Evolutionary conservation across 1,284 basidiomycete genomes (phyloP).

Genomic region (Hemileia vastatrix): DNA sequence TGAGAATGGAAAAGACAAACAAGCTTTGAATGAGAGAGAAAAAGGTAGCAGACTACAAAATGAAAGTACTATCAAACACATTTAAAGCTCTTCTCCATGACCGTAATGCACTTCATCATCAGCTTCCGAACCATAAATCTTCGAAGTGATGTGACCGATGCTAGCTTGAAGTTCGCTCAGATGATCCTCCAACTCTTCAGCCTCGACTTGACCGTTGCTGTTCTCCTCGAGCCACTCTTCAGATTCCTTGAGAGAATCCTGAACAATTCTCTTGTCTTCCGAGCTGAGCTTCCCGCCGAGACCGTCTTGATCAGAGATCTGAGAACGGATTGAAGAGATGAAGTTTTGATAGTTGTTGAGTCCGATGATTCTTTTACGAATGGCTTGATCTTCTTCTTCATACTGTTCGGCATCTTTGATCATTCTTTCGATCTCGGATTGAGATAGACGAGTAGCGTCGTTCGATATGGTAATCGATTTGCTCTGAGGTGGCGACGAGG

Average conservation of each 20-base stretch:
- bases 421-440: background rate
- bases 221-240: conserved; percentile 9
- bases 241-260: background rate
- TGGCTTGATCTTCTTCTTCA: background rate
- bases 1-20: too few relatives aligned
- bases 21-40: too few relatives aligned
- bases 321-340: background rate
- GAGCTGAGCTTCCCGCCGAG: conserved; percentile 1
- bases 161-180: conserved; percentile 2
- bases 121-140: conserved; percentile 5
- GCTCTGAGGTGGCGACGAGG: too few relatives aligned
- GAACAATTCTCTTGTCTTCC: conserved; percentile 6
- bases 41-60: too few relatives aligned
- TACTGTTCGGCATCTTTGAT: too few relatives aligned
- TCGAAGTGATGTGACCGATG: background rate
- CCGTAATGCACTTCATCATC: too few relatives aligned
- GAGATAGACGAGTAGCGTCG: conserved; percentile 59
- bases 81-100: too few relatives aligned
- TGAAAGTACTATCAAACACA: too few relatives aligned
- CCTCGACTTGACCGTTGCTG: background rate
- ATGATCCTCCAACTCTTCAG: conserved; percentile 8
- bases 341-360: conserved; percentile 9
- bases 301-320: background rate
- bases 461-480: conserved; percentile 27
- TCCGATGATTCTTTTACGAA: too few relatives aligned